phyloP scores from a whole-genome alignment of 257 asterid genomes.

The Anisodus tanguticus region DNA sequence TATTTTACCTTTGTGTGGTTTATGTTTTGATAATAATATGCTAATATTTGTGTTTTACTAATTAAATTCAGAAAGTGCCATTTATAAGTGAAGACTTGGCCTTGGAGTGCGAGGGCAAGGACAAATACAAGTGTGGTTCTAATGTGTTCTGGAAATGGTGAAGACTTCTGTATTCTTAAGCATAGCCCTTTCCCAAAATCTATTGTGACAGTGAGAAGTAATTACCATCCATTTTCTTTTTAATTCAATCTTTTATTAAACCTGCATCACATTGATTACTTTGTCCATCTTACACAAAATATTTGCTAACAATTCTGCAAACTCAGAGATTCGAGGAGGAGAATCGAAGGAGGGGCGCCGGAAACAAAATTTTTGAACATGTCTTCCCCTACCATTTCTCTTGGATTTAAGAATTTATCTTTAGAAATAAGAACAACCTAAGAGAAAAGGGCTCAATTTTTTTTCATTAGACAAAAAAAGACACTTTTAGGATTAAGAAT shows the following conservation, averaged over 20 bases:
- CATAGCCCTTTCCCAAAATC: slow-evolving; percentile 28
- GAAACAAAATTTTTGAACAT: too few relatives aligned
- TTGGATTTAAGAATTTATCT: too few relatives aligned
- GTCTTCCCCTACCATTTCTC: too few relatives aligned
- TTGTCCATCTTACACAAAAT: neutral
- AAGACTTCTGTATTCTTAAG: slow-evolving; percentile 26
- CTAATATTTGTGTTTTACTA: slow-evolving; percentile 14
- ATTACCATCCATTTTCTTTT: slow-evolving; percentile 21
- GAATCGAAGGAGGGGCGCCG: too few relatives aligned
- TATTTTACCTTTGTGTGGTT: neutral
- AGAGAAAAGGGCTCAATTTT: too few relatives aligned
- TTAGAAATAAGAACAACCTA: too few relatives aligned
- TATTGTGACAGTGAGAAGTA: slow-evolving; percentile 29
- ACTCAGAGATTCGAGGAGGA: too few relatives aligned
- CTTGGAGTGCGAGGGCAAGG: slow-evolving; percentile 90
- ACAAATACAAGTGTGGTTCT: slow-evolving; percentile 92
- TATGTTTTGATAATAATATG: neutral
- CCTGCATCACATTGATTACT: neutral
- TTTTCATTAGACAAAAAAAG: too few relatives aligned
- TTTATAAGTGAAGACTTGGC: slow-evolving; percentile 75
- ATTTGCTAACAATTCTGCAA: too few relatives aligned
- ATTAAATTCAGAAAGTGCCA: slow-evolving; percentile 78
- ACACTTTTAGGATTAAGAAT: too few relatives aligned
- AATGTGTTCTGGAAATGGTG: slow-evolving; percentile 99
- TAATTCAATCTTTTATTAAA: neutral